A percentile compares a stretch with the other conserved stretches of the same genome.
phyloP scores from a whole-genome alignment of 2,329 filamentous ascomycete genomes.

The Colletotrichum musae region DNA sequence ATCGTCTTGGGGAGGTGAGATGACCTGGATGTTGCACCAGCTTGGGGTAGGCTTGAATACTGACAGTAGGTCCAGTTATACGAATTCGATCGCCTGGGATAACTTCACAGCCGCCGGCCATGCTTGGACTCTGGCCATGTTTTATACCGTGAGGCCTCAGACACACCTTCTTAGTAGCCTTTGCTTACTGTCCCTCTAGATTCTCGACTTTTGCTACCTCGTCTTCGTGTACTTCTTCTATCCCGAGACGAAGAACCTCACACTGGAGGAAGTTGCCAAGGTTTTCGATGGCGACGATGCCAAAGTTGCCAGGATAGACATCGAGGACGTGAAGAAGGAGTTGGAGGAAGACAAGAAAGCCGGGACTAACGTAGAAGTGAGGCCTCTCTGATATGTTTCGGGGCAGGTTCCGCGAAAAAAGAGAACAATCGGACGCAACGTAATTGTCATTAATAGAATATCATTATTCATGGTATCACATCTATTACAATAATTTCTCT shows the following conservation, averaged over 20 bases:
- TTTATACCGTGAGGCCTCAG: neutral
- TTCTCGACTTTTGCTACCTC: constrained; percentile 1
- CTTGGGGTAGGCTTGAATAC: too few relatives aligned
- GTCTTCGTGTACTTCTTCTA: neutral
- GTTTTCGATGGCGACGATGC: constrained; percentile 5
- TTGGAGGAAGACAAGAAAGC: neutral
- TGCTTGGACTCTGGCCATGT: constrained; percentile 1
- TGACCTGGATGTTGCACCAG: neutral
- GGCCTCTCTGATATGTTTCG: neutral
- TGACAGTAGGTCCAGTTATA: neutral
- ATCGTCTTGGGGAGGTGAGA: neutral
- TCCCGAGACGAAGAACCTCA: constrained; percentile 10
- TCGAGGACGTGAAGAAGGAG: neutral
- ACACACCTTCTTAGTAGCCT: fast-evolving
- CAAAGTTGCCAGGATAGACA: neutral
- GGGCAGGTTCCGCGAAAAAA: neutral
- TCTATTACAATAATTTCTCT: neutral
- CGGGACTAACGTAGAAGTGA: neutral
- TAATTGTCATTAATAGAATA: neutral
- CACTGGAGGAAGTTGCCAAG: constrained; percentile 5
- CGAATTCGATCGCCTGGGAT: neutral
- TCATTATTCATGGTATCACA: neutral
- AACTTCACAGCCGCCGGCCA: neutral
- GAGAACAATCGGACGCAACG: neutral
- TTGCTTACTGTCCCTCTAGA: neutral